Base-by-base conservation (phyloP, 2,329 filamentous ascomycete species). In the Xylaria sp. region DNA sequence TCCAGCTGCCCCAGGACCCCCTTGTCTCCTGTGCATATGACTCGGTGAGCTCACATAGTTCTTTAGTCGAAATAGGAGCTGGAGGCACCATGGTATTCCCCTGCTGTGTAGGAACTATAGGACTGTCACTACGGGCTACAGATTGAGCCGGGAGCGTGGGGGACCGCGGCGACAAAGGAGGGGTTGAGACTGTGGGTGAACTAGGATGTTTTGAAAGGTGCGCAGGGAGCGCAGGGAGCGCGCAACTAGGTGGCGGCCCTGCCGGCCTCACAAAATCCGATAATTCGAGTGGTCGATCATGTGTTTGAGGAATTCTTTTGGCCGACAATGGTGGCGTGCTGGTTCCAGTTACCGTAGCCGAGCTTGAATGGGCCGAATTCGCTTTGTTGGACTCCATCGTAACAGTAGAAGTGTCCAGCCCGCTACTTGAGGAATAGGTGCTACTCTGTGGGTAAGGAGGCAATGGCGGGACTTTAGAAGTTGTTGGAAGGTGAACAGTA, bases 171-270 rank as follows among this genome's bases (percentile, higher is more conserved):
- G 70, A 70, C 4, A 63, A 34, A 19, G 73, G 63, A n/a, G 72
- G 71, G 19, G 55, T 57, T 5, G 64, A 58, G 48, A 66, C 69
- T 24, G 65, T 64, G n/a, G 69, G 64, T 7, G 68, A 68, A 58
- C 57, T 69, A 9, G 71, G 67, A 53, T 67, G 67, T 1, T 61
- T 65, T n/a, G 67, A 64, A 5, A 78, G 75, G 0, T 74, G 69
- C 3, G 74, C 68, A 0, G 83, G 82, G 2, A 86, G 79, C 3
- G 74, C 69, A 0, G 83, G 82, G 2, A 86, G 79, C 2, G 82
- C 82, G n/a, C 80, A 77, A 4, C 70, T 82, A 0, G 85, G 84
- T 0, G 84, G 83, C 0, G 85, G 83, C 0, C 83, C 82, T 24
- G 72, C 77, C 2, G 77, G 78, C 24, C 72, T 76, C 12, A 76